phyloP scores from a whole-genome alignment of 1,139 yeast genomes.

The Saccharomyces pastorianus region DNA sequence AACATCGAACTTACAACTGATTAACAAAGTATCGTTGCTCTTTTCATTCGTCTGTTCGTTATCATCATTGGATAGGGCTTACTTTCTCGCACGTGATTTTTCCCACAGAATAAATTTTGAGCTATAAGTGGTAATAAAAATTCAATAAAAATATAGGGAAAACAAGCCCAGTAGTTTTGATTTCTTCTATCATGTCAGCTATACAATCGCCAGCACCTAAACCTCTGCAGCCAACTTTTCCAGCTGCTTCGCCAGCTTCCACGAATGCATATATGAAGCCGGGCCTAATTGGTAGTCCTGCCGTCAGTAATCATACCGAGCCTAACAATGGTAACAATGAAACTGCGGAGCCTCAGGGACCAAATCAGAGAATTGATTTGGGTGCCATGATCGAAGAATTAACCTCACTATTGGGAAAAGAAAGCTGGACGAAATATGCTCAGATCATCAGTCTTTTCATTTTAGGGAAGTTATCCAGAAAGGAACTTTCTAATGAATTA shows the following conservation, averaged over 20 bases:
- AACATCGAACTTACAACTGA: background rate
- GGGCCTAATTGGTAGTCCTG: constrained; percentile 4
- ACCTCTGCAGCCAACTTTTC: constrained; percentile 2
- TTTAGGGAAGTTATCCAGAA: constrained; percentile 70
- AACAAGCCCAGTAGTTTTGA: background rate
- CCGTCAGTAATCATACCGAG: background rate
- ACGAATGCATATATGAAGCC: constrained; percentile 3
- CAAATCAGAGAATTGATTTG: constrained; percentile 52
- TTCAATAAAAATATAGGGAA: background rate
- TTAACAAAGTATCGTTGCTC: background rate
- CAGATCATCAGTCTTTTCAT: constrained; percentile 68
- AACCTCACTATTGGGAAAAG: constrained; percentile 58
- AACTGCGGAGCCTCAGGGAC: background rate
- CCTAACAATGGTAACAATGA: background rate
- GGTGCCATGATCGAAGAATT: constrained; percentile 67
- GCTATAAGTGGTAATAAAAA: background rate
- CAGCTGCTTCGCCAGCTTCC: constrained; percentile 4
- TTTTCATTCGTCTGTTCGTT: background rate
- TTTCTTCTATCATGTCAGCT: background rate
- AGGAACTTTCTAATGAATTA: constrained; percentile 43
- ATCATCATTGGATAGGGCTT: background rate
- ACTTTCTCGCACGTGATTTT: background rate
- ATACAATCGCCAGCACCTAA: constrained; percentile 2
- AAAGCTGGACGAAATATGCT: constrained; percentile 80
- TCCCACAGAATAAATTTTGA: background rate